A percentile compares a stretch with the other conserved stretches of the same genome.
These are phyloP conservation scores for Gracilaria caudata DNA, from an alignment of 23 red algal genomes.

Conservation along the genomic window DNA sequence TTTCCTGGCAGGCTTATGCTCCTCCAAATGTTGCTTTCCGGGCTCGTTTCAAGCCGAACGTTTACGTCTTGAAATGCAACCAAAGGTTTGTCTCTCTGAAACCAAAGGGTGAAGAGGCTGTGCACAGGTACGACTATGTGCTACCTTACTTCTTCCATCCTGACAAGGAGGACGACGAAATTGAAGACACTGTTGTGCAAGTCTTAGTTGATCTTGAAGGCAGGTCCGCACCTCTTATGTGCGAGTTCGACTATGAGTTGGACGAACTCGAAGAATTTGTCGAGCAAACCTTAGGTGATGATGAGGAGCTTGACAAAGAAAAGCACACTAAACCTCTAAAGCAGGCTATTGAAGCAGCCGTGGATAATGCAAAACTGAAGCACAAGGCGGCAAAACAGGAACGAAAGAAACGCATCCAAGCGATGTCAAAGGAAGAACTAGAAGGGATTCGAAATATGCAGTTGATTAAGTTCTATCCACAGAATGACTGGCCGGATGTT, in stretches of 20 bases:
- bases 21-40: slow-evolving; percentile 45
- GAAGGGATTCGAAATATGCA: slow-evolving; percentile 84
- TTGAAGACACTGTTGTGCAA: slow-evolving; percentile 53
- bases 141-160: slow-evolving; percentile 91
- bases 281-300: slow-evolving; percentile 67
- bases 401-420: slow-evolving; percentile 55
- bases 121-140: slow-evolving; percentile 95
- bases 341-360: slow-evolving; percentile 63
- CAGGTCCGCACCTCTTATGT: slow-evolving; percentile 74
- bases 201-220: slow-evolving; percentile 83
- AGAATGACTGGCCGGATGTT: slow-evolving; percentile 86
- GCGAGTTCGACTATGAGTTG: slow-evolving; percentile 96
- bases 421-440: slow-evolving; percentile 64
- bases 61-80: slow-evolving; percentile 90
- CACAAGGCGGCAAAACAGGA: slow-evolving; percentile 68
- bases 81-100: slow-evolving; percentile 78
- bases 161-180: slow-evolving; percentile 67
- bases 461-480: slow-evolving; percentile 93
- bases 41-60: slow-evolving; percentile 38
- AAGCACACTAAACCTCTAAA: slow-evolving; percentile 60
- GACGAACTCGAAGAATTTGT: slow-evolving; percentile 96
- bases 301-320: slow-evolving; percentile 80
- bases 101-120: slow-evolving; percentile 75
- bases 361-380: slow-evolving; percentile 65
- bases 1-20: slow-evolving; percentile 87